Base-by-base conservation (phyloP, 768 basidiomycete genomes). In the Coprinopsis strossmayeri region DNA sequence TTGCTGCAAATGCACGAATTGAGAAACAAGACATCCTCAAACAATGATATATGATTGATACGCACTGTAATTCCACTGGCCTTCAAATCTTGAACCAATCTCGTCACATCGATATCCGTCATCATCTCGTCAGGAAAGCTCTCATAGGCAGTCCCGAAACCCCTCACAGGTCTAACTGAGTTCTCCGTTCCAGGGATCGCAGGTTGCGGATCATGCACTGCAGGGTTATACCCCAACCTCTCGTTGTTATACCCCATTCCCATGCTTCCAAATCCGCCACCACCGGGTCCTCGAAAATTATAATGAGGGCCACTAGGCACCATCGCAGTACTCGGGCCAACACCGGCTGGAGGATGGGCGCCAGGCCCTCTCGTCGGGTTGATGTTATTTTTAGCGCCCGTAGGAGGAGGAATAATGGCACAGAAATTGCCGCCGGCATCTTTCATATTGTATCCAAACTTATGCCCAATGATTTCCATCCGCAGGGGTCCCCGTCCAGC, bases 391-490 rank as follows among this genome's bases (percentile, higher is more conserved):
- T 65, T 65, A 24, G 66, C 63, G 35, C 50, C 69, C 47, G 70
- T 69, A 7, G 63, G 63, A 23, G 70, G 64, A 28, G 70, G 66
- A 32, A 72, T 69, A 13, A 70, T 58, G 24, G 82, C 76, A 0
- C 84, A 81, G 44, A 78, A 71, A 51, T 75, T 71, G 5, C 77
- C 78, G 3, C 69, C 69, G 7, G 76, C 79, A 53, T 85, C 84
- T 59, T 80, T 81, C 77, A 81, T 81, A 38, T 76, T 70, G 60
- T 85, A 87, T 5, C 82, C 81, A 17, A 77, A 66, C 58, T 84
- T 84, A 60, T 87, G 84, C 0, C 76, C 75, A n/a, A 74, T 58
- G 53, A 76, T 70, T 60, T 87, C 84, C 70, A 87, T 73, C 18
- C 80, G 69, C 46, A 85, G 57, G 0, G 77, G 73, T 0, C 84